Percentiles rank a stretch among this genome's conserved stretches.
Conservation (phyloP, 768 basidiomycete genomes). For the Leccinum boreale region DNA sequence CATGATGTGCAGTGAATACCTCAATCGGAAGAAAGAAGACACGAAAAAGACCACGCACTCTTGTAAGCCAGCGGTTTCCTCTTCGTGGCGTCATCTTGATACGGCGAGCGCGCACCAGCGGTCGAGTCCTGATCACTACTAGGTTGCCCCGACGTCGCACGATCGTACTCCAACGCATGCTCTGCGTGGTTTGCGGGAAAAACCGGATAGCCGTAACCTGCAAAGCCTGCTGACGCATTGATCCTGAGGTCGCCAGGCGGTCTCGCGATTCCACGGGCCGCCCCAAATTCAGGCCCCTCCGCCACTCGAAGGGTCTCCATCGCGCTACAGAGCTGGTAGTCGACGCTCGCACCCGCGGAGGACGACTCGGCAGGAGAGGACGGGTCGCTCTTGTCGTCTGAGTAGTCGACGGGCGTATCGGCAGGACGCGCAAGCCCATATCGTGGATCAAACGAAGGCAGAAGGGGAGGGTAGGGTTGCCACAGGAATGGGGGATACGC, state of each 20-base stretch:
- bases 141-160: conserved; percentile 10
- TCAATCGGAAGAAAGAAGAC: not conserved
- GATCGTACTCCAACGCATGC: conserved; percentile 1
- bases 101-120: not conserved
- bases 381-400: conserved; percentile 26
- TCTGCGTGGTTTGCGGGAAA: conserved; percentile 14
- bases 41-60: conserved; percentile 19
- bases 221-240: conserved; percentile 11
- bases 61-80: conserved; percentile 27
- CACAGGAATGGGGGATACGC: conserved; percentile 17
- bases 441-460: conserved; percentile 14
- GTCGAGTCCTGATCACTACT: not conserved
- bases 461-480: conserved; percentile 31
- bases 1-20: not conserved
- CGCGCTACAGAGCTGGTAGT: conserved; percentile 6
- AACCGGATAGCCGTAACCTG: conserved; percentile 10
- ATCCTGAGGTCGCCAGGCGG: conserved; percentile 10
- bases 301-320: conserved; percentile 1
- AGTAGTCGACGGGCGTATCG: conserved; percentile 14
- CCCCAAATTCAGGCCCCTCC: conserved; percentile 3
- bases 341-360: conserved; percentile 10
- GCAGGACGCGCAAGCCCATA: conserved; percentile 8
- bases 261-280: not conserved
- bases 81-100: conserved; percentile 14
- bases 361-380: conserved; percentile 25